These are phyloP conservation scores for Pichia cabralensis DNA, from an alignment of 805 yeast species.

Conservation along the genomic window DNA sequence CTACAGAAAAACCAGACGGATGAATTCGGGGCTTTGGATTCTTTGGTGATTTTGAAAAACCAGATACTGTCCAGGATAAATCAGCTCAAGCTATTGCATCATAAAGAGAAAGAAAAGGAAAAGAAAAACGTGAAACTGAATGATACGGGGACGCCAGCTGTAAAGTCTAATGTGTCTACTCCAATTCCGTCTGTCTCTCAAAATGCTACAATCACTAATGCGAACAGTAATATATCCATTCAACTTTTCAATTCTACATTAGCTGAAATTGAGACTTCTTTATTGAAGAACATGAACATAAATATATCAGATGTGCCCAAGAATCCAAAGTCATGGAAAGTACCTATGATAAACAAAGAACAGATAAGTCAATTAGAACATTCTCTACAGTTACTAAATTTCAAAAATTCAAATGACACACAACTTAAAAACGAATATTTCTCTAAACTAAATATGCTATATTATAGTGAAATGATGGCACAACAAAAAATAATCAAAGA, in stretches of 20 bases:
- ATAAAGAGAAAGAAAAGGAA: no score
- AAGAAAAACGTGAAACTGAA: no score
- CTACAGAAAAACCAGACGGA: not conserved
- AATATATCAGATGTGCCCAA: no score
- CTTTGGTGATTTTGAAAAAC: not conserved
- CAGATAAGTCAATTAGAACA: conserved; percentile 23
- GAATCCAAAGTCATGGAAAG: no score
- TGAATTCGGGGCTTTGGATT: not conserved
- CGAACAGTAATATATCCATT: no score
- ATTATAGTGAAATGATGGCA: conserved; percentile 23
- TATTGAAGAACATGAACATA: conserved; percentile 21
- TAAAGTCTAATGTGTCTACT: no score
- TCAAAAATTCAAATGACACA: conserved; percentile 21
- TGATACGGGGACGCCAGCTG: no score
- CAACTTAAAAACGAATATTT: conserved; percentile 23
- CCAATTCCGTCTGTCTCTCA: no score
- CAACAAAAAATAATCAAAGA: conserved; percentile 21
- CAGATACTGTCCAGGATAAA: no score
- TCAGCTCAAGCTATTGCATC: no score
- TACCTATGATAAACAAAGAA: conserved; percentile 19
- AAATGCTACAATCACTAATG: no score
- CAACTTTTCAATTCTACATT: no score
- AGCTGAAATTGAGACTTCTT: conserved; percentile 10
- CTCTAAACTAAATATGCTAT: conserved; percentile 18
- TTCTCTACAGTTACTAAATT: conserved; percentile 21